Evolutionary conservation across 106 monocot genomes (phyloP).

Genomic region (Triglochin maritima): DNA sequence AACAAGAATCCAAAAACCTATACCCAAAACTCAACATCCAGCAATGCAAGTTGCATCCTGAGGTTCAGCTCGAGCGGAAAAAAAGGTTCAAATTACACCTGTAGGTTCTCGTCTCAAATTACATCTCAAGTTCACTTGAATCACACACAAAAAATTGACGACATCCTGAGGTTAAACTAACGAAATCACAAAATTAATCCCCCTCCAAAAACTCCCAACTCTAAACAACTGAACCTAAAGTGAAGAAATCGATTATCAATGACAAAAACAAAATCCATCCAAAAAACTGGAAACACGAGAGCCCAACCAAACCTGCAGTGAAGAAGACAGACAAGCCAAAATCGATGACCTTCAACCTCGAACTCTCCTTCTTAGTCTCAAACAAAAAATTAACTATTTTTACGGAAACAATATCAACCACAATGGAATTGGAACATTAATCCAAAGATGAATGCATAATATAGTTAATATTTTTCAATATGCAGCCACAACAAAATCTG

Average conservation of each 20-base stretch:
- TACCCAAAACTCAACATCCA: no score
- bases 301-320: conserved; percentile 16
- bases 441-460: no score
- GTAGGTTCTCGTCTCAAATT: no score
- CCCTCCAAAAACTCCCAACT: neutral
- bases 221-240: neutral
- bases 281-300: neutral
- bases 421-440: no score
- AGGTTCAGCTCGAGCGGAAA: neutral
- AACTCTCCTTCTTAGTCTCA: conserved; percentile 22
- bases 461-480: no score
- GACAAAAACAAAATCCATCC: neutral
- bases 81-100: neutral
- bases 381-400: conserved; percentile 56
- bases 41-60: no score
- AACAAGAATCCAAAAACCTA: no score
- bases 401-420: no score
- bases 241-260: neutral
- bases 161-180: neutral
- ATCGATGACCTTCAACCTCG: conserved; percentile 42
- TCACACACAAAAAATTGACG: neutral
- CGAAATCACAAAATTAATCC: neutral
- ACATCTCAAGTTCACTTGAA: neutral
- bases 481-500: no score
- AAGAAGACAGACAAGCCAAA: conserved; percentile 57